Base-by-base conservation (phyloP, 139 green algal species). In the Chlamydomonas urium region DNA sequence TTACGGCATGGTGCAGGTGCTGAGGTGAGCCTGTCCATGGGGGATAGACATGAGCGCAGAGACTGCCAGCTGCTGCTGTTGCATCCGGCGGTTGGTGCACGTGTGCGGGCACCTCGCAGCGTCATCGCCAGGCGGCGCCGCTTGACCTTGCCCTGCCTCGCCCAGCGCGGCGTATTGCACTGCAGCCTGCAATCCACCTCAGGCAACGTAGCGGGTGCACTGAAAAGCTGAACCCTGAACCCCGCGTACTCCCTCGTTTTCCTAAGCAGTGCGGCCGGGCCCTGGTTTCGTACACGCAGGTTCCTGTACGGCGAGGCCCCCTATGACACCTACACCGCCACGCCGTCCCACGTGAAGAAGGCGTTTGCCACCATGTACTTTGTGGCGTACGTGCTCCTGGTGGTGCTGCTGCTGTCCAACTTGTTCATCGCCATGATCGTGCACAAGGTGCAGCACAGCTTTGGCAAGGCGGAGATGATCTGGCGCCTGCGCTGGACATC, bases 301-400 rank as follows among this genome's bases (percentile, higher is more conserved):
- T 83, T 82, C 29, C n/a, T 88, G 63, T 83, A 83, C 47, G 76
- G 75, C 14, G 76, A 84, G 45, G 75, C 73, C 2, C 72, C 79
- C n/a, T 88, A 81, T 31, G 67, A 76, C 36, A 65, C 69, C 3
- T 81, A 85, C 72, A 38, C 63, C 36, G 38, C 42, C 2, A 63
- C 32, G 2, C 4, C 42, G 37, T 70, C 38, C 48, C 69, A n/a
- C 24, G 69, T 78, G 26, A 82, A 75, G 17, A 70, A 59, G 0
- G 83, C 71, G 21, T 73, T 86, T 36, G 79, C 73, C 53, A 84
- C 77, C 26, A 72, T 81, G 31, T 81, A 81, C 66, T 88, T 83
- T 47, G 29, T 88, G 19, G 21, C 78, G 35, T 88, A 88, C 69
- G 47, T 88, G n/a, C 74, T 38, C 6, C 56, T 76, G 0, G 65